Evolutionary conservation across 106 monocot species (phyloP).

Genomic region (Allium fistulosum): DNA sequence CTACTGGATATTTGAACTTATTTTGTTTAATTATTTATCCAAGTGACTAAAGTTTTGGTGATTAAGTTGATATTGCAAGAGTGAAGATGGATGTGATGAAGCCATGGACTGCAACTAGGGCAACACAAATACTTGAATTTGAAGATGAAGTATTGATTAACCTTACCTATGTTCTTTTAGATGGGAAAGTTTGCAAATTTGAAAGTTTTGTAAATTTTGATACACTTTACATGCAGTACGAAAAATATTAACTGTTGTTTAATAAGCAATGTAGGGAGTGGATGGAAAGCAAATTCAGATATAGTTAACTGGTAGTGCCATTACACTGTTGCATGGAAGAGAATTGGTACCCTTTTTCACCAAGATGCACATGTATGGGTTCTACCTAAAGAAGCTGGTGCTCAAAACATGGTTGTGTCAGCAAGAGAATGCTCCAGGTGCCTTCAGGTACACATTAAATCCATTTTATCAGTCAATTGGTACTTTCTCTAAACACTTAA

Average conservation of each 20-base stretch:
- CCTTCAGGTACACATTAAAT: no score
- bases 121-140: slow-evolving; percentile 71
- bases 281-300: slow-evolving; percentile 96
- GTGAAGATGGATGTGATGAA: slow-evolving; percentile 80
- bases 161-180: slow-evolving; percentile 69
- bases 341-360: no score
- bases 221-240: not conserved
- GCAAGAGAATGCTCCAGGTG: no score
- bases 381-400: no score
- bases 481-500: no score
- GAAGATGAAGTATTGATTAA: slow-evolving; percentile 93
- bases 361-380: no score
- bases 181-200: slow-evolving; percentile 33
- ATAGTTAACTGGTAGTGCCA: slow-evolving; percentile 48
- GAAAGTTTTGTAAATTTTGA: not conserved
- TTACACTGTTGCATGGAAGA: no score
- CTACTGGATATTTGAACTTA: no score
- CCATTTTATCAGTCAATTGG: no score
- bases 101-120: slow-evolving; percentile 75
- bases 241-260: not conserved
- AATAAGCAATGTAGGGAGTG: slow-evolving; percentile 26
- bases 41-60: not conserved
- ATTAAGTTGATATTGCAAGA: slow-evolving; percentile 61
- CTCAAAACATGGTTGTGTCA: no score
- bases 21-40: no score